phyloP scores from a whole-genome alignment of 306 rosid species.

The Bauhinia variegata region DNA sequence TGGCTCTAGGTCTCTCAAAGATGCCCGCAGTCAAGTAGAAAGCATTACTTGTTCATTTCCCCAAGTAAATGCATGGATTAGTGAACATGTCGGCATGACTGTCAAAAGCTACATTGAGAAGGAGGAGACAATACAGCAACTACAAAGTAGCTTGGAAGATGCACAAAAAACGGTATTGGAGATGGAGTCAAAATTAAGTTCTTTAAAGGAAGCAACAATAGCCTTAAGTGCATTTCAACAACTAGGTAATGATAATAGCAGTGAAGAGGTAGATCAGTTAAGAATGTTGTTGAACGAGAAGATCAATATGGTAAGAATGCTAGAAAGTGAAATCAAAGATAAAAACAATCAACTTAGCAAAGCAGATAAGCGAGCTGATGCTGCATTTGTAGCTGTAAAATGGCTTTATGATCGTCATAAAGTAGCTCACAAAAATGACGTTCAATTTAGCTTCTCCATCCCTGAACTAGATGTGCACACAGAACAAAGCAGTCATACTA shows the following conservation, averaged over 20 bases:
- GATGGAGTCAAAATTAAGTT: constrained; percentile 72
- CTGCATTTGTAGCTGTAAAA: constrained; percentile 55
- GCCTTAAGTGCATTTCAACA: constrained; percentile 66
- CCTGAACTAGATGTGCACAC: constrained; percentile 40
- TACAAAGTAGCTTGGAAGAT: constrained; percentile 76
- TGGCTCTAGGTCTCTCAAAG: constrained; percentile 85
- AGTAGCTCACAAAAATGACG: constrained; percentile 38
- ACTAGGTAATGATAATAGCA: constrained; percentile 41
- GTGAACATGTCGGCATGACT: constrained; percentile 74
- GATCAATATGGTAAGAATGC: constrained; percentile 45
- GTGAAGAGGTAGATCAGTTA: constrained; percentile 45
- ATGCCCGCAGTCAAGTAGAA: constrained; percentile 78
- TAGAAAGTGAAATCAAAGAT: constrained; percentile 49
- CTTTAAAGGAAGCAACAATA: constrained; percentile 77
- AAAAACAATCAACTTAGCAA: constrained; percentile 50
- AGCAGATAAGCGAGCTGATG: constrained; percentile 57
- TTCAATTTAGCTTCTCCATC: constrained; percentile 36
- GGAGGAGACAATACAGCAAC: constrained; percentile 78
- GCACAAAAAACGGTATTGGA: constrained; percentile 69
- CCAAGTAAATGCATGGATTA: constrained; percentile 55
- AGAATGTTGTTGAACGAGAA: constrained; percentile 53
- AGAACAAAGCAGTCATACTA: constrained; percentile 34
- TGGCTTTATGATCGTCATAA: constrained; percentile 59
- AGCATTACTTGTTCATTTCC: constrained; percentile 74
- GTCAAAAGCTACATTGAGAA: constrained; percentile 70